A percentile compares a stretch with the other conserved stretches of the same genome.
phyloP scores from a whole-genome alignment of 2,329 filamentous ascomycete species.

The Aureobasidium sp. region DNA sequence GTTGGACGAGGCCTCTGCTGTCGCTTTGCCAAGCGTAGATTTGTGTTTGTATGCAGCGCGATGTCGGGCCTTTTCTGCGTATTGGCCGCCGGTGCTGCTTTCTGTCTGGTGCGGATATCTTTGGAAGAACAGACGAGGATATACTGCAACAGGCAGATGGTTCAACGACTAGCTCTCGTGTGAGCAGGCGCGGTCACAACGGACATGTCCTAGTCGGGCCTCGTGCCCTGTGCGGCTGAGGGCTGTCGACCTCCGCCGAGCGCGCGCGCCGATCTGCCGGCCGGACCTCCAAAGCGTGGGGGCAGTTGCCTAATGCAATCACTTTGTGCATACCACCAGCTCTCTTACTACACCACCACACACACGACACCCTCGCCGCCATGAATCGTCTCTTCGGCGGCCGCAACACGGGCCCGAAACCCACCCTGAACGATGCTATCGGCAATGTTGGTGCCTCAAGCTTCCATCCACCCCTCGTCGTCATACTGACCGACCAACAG shows the following conservation, averaged over 20 bases:
- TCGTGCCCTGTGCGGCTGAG: slow-evolving; percentile 9
- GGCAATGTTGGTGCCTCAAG: slow-evolving; percentile 53
- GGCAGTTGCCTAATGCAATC: not conserved
- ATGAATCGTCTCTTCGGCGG: slow-evolving; percentile 98
- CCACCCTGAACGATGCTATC: slow-evolving; percentile 78
- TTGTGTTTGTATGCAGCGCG: not conserved
- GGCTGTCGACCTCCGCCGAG: not conserved
- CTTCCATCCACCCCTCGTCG: not conserved
- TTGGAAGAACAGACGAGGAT: not conserved
- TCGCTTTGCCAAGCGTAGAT: slow-evolving; percentile 6
- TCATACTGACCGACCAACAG: slow-evolving; percentile 34
- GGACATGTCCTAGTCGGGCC: not conserved
- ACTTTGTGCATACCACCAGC: not conserved
- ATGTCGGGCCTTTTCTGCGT: not conserved
- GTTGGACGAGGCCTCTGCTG: not conserved
- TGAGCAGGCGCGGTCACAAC: not conserved
- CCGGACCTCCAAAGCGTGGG: not conserved
- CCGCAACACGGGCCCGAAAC: slow-evolving; percentile 80
- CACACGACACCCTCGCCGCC: slow-evolving; percentile 23
- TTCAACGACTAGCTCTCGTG: not conserved
- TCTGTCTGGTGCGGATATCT: not conserved
- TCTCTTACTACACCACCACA: not conserved
- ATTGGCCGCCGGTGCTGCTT: not conserved
- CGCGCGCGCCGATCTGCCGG: slow-evolving; percentile 7
- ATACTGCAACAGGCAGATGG: not conserved